These are phyloP conservation scores for Calcarisporium arbuscula DNA, from an alignment of 2,329 filamentous ascomycete genomes.

Conservation along the genomic window DNA sequence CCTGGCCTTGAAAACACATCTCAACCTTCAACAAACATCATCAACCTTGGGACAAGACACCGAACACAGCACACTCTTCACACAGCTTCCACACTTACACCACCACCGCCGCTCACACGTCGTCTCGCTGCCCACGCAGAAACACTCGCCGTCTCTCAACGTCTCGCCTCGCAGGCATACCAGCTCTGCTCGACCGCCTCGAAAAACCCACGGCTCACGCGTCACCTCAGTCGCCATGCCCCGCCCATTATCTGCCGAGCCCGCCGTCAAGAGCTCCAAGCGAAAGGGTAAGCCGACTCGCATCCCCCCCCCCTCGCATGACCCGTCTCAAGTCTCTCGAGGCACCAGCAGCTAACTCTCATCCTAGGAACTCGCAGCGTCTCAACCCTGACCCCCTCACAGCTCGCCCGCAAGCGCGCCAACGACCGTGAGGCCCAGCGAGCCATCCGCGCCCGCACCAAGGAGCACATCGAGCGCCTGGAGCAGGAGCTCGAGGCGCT, in stretches of 20 bases:
- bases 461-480: conserved; percentile 74
- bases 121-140: no score
- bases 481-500: conserved; percentile 72
- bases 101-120: no score
- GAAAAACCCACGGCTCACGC: conserved; percentile 12
- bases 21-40: no score
- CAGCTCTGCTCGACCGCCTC: neutral
- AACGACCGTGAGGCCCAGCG: conserved; percentile 90
- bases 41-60: no score
- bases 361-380: conserved; percentile 62
- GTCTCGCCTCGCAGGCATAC: no score
- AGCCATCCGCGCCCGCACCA: conserved; percentile 79
- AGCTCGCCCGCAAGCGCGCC: conserved; percentile 82
- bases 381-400: conserved; percentile 79
- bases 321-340: no score
- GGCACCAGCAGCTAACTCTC: conserved; percentile 2
- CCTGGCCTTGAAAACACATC: no score
- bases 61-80: no score
- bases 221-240: conserved; percentile 25
- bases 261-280: conserved; percentile 35
- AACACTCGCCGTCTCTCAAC: no score
- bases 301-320: neutral
- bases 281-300: conserved; percentile 34
- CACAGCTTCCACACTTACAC: no score
- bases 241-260: conserved; percentile 37